Evolutionary conservation across 2,329 filamentous ascomycete genomes (phyloP), one percentile per base, ranked within the genome.

Genomic region (Byssothecium circinans): DNA sequence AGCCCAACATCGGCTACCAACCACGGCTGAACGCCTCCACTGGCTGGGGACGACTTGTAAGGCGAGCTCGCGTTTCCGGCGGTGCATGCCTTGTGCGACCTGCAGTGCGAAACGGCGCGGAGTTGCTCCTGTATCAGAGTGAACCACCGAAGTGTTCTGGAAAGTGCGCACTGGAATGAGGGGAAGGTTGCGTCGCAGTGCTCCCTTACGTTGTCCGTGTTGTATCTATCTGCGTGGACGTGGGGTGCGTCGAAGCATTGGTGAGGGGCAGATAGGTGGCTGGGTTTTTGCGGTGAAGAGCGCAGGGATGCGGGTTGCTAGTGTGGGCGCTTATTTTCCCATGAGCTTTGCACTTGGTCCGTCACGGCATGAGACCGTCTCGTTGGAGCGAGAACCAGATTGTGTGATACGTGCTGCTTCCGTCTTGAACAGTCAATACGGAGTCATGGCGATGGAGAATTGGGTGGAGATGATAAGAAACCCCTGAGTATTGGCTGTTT

Each of bases 271-370:
- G 48, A 44, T 46, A 49, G 43, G 57, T 58, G 61, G 60, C 58
- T 62, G 60, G 56, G 47, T 49, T 12, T 22, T 43, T 43, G 47
- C 54, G 48, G 56, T 63, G 56, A 61, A 50, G 58, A 49, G 52
- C 50, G 48, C 62, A 60, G 50, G 62, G 62, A 58, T 60, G 14
- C 1, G 32, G 44, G 11, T 38, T 58, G 41, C 56, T 66, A 60
- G 61, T 60, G 59, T 56, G 56, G 60, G 64, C 64, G 64, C 62
- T 65, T 68, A 61, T 32, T 32, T n/a, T 7, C 29, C 29, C 14
- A 49, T 38, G 51, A 49, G 52, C 41, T 52, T 45, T 46, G 48
- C 43, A 41, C 55, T 45, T 49, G 50, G 53, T 37, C 20, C 7
- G 29, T 32, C 29, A 32, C 29, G 43, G 37, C 43, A 34, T 32